Evolutionary conservation across 805 yeast genomes (phyloP), one percentile per base, ranked within the genome.

Genomic region (Tetrapisispora fleetii): DNA sequence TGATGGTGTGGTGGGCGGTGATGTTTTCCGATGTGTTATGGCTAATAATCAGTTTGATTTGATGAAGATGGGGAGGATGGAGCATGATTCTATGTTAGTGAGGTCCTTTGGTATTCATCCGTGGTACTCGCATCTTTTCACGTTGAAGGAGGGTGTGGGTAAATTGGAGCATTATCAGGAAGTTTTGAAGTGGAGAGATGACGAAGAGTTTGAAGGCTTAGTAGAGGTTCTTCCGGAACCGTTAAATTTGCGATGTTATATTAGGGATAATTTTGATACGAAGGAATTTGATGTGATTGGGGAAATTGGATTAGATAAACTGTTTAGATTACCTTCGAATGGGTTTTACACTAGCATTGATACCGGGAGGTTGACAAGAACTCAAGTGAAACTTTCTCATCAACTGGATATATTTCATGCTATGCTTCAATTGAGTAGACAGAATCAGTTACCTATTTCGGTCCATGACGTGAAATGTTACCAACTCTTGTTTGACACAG

Each of bases 271-370:
- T 11, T 50, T 58, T 24, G 49, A 55, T n/a, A 37, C 45, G 27
- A 19, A 47, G 2, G 13, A 39, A 3, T 52, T 56, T 16, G 59
- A 57, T 19, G 75, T 85, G 13, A 71, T 91, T 10, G 99, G 99
- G 0, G 99, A 91, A 57, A 75, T 88, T n/a, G 99, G 99, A 0
- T 67, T 93, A 2, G 99, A 91, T 63, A 85, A 82, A 62, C 59
- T 78, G 30, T 85, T 86, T 58, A 65, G 85, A 36, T 63, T 90
- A 4, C 95, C 95, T 2, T 56, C 63, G 48, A 68, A 67, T 49
- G 88, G 89, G 1, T 79, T 63, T 58, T 69, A 68, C 49, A 81
- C 48, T n/a, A 37, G 33, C 32, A 11, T 17, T 9, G 41, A 36
- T 13, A 46, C 81, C 2, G 67, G 70, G 50, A 52, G 51, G 39